Percentiles rank a stretch among this genome's conserved stretches.
Conservation (phyloP, 257 asterid genomes). For the Vinca minor region DNA sequence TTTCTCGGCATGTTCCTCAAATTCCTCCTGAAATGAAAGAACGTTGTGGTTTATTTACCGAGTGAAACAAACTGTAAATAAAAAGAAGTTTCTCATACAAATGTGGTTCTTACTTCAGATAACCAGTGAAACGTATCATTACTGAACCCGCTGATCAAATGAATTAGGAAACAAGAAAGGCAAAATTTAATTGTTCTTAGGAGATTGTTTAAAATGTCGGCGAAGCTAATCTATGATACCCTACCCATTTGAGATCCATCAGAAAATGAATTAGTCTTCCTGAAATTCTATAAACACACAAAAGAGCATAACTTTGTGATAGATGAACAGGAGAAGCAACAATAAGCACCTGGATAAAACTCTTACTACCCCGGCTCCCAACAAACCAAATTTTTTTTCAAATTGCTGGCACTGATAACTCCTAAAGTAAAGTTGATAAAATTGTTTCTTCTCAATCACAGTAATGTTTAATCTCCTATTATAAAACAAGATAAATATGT, state of each 20-base stretch:
- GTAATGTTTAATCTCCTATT: too few relatives aligned
- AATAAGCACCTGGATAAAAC: too few relatives aligned
- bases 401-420: too few relatives aligned
- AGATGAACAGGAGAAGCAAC: not conserved
- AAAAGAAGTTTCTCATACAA: not conserved
- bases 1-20: slow-evolving; percentile 78
- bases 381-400: not conserved
- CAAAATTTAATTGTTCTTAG: not conserved
- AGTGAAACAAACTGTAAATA: not conserved
- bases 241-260: not conserved
- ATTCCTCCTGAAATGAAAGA: slow-evolving; percentile 58
- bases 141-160: too few relatives aligned
- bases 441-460: too few relatives aligned
- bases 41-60: not conserved
- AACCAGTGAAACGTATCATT: not conserved
- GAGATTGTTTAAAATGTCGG: too few relatives aligned
- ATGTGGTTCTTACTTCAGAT: not conserved
- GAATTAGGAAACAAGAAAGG: not conserved
- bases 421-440: too few relatives aligned
- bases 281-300: not conserved
- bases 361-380: too few relatives aligned
- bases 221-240: too few relatives aligned
- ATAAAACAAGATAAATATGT: too few relatives aligned
- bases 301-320: not conserved
- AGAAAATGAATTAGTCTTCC: not conserved